Percentiles rank a stretch among this genome's conserved stretches.
Conservation (phyloP, 768 basidiomycete species). For the Lactifluus hygrophoroides region DNA sequence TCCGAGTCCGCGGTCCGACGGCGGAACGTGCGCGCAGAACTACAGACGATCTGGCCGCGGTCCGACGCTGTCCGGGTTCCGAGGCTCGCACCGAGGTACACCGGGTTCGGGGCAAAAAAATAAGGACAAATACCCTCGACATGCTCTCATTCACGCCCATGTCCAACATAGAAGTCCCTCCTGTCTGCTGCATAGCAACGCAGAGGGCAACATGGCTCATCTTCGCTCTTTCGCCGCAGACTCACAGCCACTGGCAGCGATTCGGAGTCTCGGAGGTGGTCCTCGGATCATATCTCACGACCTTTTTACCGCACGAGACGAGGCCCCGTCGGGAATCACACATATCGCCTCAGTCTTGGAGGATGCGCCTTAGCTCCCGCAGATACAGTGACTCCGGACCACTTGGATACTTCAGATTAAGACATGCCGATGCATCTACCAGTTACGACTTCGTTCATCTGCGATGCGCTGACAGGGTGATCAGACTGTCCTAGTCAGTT, state of each 20-base stretch:
- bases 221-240: neutral
- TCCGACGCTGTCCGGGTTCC: no score
- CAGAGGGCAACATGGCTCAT: neutral
- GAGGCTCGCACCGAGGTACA: no score
- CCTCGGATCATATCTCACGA: conserved; percentile 53
- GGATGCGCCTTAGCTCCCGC: conserved; percentile 29
- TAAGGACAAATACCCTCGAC: no score
- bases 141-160: conserved; percentile 14
- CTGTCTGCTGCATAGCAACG: conserved; percentile 4
- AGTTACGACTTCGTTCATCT: conserved; percentile 44
- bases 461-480: conserved; percentile 36
- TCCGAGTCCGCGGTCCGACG: no score
- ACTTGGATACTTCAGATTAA: conserved; percentile 34
- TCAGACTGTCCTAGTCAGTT: conserved; percentile 42
- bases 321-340: conserved; percentile 49
- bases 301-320: conserved; percentile 43
- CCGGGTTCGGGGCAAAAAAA: no score
- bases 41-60: no score
- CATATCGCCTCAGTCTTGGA: conserved; percentile 65
- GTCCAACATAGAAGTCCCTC: conserved; percentile 10
- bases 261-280: no score
- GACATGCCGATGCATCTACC: conserved; percentile 41
- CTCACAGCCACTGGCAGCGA: conserved; percentile 20
- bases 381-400: conserved; percentile 28
- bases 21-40: no score